Evolutionary conservation across 2,329 filamentous ascomycete species (phyloP), one percentile per base, ranked within the genome.

Genomic region (Claviceps arundinis): DNA sequence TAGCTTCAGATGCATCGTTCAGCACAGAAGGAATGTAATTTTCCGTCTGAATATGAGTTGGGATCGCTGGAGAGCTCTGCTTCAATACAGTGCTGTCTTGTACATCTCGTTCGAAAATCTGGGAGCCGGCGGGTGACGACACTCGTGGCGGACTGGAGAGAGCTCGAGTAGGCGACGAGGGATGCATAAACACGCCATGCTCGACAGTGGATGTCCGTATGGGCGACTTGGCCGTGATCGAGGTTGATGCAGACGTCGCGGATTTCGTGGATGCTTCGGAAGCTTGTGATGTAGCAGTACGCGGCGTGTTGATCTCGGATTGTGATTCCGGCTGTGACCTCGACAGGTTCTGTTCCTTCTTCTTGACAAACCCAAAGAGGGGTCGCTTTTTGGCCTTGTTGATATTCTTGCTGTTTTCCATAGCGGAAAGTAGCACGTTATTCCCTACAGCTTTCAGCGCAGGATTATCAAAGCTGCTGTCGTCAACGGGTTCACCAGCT

Each of bases 91-190:
- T 73, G 61, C 80, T 80, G 62, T 96, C 90, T 68, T 96, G 91
- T 24, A 97, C 91, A 65, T 90, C 88, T 62, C 91, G 86, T 72
- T 97, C 91, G 64, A 97, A 97, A 61, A 97, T 96, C 60, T 84
- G 81, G 4, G 81, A 84, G 30, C 78, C 76, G 11, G 89, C 87
- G 14, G 90, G 88, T 19, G 89, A 95, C 50, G 84, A 80, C 45
- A 90, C 69, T 48, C 85, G 78, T 4, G 89, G 85, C 8, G 89
- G 91, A 9, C 80, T 77, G 13, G 84, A 83, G 45, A 87, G 69
- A 50, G 78, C 80, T 53, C 81, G 79, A 54, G 71, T 74, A 3
- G 87, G 86, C 2, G 86, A 89, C 0, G 81, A 73, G 14, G 82
- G 79, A 11, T 74, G 65, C 47, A 69, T 66, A 60, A 71, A 67